phyloP scores from a whole-genome alignment of 2,329 filamentous ascomycete species.

The Colletotrichum eleusines region DNA sequence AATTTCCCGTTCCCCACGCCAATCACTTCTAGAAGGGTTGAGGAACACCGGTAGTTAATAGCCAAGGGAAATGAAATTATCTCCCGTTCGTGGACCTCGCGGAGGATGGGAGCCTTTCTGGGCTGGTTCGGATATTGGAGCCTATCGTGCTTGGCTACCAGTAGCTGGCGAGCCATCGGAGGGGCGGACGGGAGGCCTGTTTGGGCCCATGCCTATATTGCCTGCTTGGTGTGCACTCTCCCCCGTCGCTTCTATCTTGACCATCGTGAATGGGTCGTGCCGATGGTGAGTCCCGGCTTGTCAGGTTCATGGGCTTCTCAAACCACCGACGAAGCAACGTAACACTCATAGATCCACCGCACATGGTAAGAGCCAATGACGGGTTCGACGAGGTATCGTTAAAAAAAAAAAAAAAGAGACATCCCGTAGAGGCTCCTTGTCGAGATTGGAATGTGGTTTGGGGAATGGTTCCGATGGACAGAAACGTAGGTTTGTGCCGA shows the following conservation, averaged over 20 bases:
- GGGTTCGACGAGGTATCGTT: not conserved
- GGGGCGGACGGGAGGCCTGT: conserved; percentile 36
- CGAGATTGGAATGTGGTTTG: conserved; percentile 18
- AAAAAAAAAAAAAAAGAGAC: not conserved
- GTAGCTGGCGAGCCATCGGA: conserved; percentile 15
- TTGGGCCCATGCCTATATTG: conserved; percentile 33
- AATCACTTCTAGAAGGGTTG: conserved; percentile 43
- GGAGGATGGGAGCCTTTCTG: conserved; percentile 23
- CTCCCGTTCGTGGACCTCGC: conserved; percentile 36
- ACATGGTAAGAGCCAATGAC: conserved; percentile 1
- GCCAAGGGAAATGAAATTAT: conserved; percentile 42
- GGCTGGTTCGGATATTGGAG: conserved; percentile 29
- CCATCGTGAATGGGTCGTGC: conserved; percentile 37
- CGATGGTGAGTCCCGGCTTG: conserved; percentile 36
- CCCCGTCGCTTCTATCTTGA: conserved; percentile 4
- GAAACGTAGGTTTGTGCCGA: conserved; percentile 3
- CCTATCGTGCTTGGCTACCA: conserved; percentile 38
- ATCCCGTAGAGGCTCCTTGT: conserved; percentile 5
- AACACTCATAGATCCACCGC: conserved; percentile 18
- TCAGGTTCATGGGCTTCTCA: conserved; percentile 30
- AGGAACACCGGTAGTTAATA: conserved; percentile 39
- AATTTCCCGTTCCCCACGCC: conserved; percentile 42
- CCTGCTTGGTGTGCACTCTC: not conserved
- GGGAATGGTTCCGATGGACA: conserved; percentile 28
- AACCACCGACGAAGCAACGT: conserved; percentile 15